These are phyloP conservation scores for Cyclanthera cordifolia DNA, from an alignment of 306 rosid species.

Conservation along the genomic window DNA sequence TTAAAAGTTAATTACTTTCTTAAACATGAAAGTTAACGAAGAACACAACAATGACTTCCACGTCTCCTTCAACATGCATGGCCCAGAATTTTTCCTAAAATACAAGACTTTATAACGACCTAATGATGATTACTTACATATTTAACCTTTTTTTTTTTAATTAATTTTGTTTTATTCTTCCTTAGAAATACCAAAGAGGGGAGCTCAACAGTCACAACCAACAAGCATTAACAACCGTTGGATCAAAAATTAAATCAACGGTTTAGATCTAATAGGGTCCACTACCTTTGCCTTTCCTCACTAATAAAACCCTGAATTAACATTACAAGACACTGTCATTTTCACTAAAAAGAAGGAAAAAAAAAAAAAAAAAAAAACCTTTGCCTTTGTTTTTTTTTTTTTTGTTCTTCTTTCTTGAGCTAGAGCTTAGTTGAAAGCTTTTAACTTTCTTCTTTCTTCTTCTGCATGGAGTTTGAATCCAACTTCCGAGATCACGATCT, in stretches of 20 bases:
- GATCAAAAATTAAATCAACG: slow-evolving; percentile 17
- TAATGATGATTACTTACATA: slow-evolving; percentile 22
- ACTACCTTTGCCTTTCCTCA: slow-evolving; percentile 6
- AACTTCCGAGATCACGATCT: slow-evolving; percentile 13
- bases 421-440: too few relatives aligned
- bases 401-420: background rate
- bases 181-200: background rate
- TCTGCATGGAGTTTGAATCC: slow-evolving; percentile 14
- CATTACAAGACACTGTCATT: slow-evolving; percentile 15
- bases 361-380: slow-evolving; percentile 9
- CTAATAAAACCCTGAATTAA: slow-evolving; percentile 12
- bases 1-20: too few relatives aligned
- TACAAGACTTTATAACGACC: slow-evolving; percentile 27
- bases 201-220: slow-evolving; percentile 37
- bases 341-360: background rate
- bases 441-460: background rate
- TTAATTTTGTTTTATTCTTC: background rate
- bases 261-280: slow-evolving; percentile 14
- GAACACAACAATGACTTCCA: slow-evolving; percentile 21
- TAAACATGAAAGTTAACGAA: background rate
- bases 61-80: slow-evolving; percentile 13
- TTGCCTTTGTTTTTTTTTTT: too few relatives aligned
- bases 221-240: slow-evolving; percentile 22
- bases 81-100: slow-evolving; percentile 14
- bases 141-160: background rate